Conservation (phyloP, 2,329 filamentous ascomycete species). For the Alternaria panax region DNA sequence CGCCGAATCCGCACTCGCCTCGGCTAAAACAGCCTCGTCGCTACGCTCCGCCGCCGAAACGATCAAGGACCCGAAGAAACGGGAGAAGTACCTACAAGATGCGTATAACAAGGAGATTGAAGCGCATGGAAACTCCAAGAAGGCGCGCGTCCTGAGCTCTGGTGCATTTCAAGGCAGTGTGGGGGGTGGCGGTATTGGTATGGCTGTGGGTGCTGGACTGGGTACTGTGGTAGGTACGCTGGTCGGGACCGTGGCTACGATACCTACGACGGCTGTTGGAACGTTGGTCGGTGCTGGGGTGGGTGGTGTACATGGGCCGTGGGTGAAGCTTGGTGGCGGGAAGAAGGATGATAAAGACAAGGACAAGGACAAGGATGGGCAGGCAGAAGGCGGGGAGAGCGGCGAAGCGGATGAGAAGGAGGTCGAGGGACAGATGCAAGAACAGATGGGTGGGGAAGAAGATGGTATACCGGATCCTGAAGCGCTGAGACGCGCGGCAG, state of each 20-base stretch:
- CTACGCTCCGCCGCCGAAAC: conserved; percentile 35
- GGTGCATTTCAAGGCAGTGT: conserved; percentile 52
- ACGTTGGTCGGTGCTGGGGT: conserved; percentile 52
- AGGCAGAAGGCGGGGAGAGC: conserved; percentile 18
- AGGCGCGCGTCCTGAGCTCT: conserved; percentile 42
- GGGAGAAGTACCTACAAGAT: conserved; percentile 45
- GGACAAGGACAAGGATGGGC: conserved; percentile 11
- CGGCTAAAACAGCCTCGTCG: conserved; percentile 38
- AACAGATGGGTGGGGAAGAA: conserved; percentile 11
- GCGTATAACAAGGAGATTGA: conserved; percentile 46
- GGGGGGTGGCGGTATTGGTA: conserved; percentile 54
- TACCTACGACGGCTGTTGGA: conserved; percentile 51
- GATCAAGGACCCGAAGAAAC: conserved; percentile 43
- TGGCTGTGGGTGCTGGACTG: conserved; percentile 51
- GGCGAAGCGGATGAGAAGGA: conserved; percentile 13
- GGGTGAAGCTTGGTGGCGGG: conserved; percentile 48
- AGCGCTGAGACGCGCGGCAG: conserved; percentile 33
- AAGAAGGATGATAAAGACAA: conserved; percentile 19
- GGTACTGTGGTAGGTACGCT: conserved; percentile 53
- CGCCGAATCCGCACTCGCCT: conserved; percentile 40
- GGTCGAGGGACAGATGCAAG: conserved; percentile 5
- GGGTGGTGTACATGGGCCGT: conserved; percentile 54
- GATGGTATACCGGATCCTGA: conserved; percentile 38
- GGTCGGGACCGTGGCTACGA: conserved; percentile 49
- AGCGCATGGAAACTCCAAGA: conserved; percentile 45